Evolutionary conservation across 1,284 basidiomycete genomes (phyloP).

Genomic region (Ceratobasidium sp.): DNA sequence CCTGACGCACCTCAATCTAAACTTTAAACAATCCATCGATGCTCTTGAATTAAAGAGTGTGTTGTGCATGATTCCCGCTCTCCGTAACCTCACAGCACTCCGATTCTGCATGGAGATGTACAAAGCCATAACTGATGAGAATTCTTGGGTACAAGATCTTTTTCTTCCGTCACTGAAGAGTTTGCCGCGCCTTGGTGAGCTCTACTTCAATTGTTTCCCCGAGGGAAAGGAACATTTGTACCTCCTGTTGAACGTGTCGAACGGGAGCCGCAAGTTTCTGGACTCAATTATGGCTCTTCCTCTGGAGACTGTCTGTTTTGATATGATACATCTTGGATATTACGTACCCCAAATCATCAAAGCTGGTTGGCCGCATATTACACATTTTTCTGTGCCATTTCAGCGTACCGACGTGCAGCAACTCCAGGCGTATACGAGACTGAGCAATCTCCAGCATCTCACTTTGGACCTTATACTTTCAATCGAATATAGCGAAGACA

Average conservation of each 20-base stretch:
- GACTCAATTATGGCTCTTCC: neutral
- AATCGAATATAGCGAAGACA: neutral
- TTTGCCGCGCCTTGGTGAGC: neutral
- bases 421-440: neutral
- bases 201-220: neutral
- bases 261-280: neutral
- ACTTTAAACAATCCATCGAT: neutral
- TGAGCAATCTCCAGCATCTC: neutral
- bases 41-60: neutral
- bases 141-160: neutral
- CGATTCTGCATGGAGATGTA: neutral
- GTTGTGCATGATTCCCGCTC: neutral
- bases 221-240: too few species aligned
- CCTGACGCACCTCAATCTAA: slow-evolving; percentile 1
- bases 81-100: slow-evolving; percentile 3
- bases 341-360: neutral
- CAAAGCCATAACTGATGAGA: neutral
- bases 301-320: neutral
- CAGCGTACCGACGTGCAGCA: neutral
- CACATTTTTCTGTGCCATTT: neutral
- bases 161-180: slow-evolving; percentile 8
- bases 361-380: neutral
- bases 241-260: too few species aligned
- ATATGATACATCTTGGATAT: neutral
- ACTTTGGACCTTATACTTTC: neutral